A percentile compares a stretch with the other conserved stretches of the same genome.
Conservation (phyloP, 305 asterid genomes). For the Salvia sclarea region DNA sequence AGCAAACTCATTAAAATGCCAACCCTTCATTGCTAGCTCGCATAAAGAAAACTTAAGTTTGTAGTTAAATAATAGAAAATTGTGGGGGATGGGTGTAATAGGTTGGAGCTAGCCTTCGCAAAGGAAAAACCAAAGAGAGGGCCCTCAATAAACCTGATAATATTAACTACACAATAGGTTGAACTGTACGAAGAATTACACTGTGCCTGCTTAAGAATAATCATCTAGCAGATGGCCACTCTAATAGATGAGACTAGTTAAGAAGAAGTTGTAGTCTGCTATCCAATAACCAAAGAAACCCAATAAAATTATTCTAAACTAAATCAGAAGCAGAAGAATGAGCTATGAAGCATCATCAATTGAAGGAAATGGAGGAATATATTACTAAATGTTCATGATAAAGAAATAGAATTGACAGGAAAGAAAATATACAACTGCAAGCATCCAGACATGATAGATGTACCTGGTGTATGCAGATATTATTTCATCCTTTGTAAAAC, state of each 20-base stretch:
- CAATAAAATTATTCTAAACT: not conserved
- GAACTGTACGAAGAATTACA: not conserved
- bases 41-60: not conserved
- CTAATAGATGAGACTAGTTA: not conserved
- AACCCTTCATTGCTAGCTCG: not conserved
- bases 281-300: not conserved
- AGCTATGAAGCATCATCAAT: not conserved
- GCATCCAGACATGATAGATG: slow-evolving; percentile 10
- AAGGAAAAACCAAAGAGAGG: not conserved
- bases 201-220: not conserved
- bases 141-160: not conserved
- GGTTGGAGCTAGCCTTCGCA: not conserved
- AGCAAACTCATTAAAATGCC: not conserved
- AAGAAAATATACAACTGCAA: slow-evolving; percentile 3
- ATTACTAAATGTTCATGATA: not conserved
- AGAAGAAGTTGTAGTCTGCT: not conserved
- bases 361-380: not conserved
- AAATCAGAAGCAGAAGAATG: not conserved
- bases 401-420: not conserved
- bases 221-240: not conserved
- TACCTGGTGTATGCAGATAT: slow-evolving; percentile 90
- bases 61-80: not conserved
- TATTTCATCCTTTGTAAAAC: slow-evolving; percentile 89
- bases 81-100: not conserved
- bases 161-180: not conserved